Conservation (phyloP, 1,284 basidiomycete species). For the Anthracocystis setariae region DNA sequence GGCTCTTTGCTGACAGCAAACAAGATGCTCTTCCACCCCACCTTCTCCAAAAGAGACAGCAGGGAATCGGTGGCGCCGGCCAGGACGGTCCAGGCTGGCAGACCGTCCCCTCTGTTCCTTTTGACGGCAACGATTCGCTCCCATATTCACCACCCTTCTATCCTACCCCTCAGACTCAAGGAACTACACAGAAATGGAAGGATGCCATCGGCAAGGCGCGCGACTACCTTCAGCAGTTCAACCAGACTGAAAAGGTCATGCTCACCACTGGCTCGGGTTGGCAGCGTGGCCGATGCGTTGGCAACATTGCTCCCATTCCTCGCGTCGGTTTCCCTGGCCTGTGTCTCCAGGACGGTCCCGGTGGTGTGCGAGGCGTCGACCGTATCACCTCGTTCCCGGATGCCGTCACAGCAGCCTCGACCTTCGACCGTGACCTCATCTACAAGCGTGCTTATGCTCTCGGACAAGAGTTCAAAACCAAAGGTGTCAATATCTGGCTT, state of each 20-base stretch:
- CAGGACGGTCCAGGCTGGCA: slow-evolving; percentile 44
- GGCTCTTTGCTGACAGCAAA: slow-evolving; percentile 26
- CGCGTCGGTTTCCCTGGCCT: slow-evolving; percentile 76
- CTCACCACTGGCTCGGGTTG: slow-evolving; percentile 68
- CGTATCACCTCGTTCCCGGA: slow-evolving; percentile 74
- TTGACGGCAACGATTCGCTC: slow-evolving; percentile 50
- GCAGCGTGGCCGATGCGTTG: slow-evolving; percentile 56
- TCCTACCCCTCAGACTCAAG: slow-evolving; percentile 49
- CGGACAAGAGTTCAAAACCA: slow-evolving; percentile 80
- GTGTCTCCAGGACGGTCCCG: slow-evolving; percentile 73
- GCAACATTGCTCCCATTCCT: slow-evolving; percentile 69
- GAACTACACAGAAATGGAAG: slow-evolving; percentile 71
- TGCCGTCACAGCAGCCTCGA: slow-evolving; percentile 78
- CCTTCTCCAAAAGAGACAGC: slow-evolving; percentile 31
- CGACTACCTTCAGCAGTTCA: slow-evolving; percentile 67
- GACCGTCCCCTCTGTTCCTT: slow-evolving; percentile 34
- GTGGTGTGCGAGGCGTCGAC: slow-evolving; percentile 73
- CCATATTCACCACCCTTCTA: slow-evolving; percentile 56
- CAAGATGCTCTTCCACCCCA: slow-evolving; percentile 13
- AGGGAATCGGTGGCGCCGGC: slow-evolving; percentile 41
- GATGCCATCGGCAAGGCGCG: slow-evolving; percentile 73
- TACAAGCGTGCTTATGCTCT: slow-evolving; percentile 78
- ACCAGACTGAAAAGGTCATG: slow-evolving; percentile 70
- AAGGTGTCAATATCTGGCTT: slow-evolving; percentile 80
- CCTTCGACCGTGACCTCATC: slow-evolving; percentile 77